Percentiles rank a stretch among this genome's conserved stretches.
phyloP scores from a whole-genome alignment of 2,329 filamentous ascomycete species.

The Fusarium pseudoanthophilum region DNA sequence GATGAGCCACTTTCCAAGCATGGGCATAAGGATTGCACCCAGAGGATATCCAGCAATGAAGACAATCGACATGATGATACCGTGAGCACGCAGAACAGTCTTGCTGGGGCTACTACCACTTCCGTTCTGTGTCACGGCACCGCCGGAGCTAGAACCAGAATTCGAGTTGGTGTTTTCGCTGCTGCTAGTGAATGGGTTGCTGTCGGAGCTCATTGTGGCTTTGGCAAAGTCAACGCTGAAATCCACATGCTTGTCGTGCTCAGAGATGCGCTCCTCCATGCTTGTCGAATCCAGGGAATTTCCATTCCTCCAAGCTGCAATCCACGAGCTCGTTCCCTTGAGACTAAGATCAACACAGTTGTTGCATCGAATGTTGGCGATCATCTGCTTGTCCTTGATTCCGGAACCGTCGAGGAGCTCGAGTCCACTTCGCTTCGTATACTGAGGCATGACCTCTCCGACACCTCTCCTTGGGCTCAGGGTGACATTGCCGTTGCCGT shows the following conservation, averaged over 20 bases:
- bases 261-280: constrained; percentile 50
- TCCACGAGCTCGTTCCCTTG: constrained; percentile 58
- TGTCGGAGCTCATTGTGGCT: constrained; percentile 58
- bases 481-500: constrained; percentile 69
- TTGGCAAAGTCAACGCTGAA: constrained; percentile 62
- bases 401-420: constrained; percentile 69
- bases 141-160: constrained; percentile 21
- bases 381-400: constrained; percentile 62
- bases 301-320: constrained; percentile 65
- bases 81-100: constrained; percentile 59
- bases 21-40: constrained; percentile 69
- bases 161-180: constrained; percentile 12
- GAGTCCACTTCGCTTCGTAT: constrained; percentile 56
- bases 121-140: constrained; percentile 22
- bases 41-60: constrained; percentile 70
- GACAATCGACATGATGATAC: constrained; percentile 69
- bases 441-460: constrained; percentile 60
- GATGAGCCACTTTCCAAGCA: constrained; percentile 66
- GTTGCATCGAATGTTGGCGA: constrained; percentile 67
- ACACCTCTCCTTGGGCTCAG: constrained; percentile 65
- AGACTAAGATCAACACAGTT: constrained; percentile 63
- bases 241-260: constrained; percentile 58
- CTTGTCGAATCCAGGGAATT: constrained; percentile 57
- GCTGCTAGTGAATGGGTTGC: constrained; percentile 61
- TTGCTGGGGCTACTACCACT: constrained; percentile 29